A percentile compares a stretch with the other conserved stretches of the same genome.
Evolutionary conservation across 2,329 filamentous ascomycete genomes (phyloP).

Genomic region (Aaosphaeria pasadenensis): DNA sequence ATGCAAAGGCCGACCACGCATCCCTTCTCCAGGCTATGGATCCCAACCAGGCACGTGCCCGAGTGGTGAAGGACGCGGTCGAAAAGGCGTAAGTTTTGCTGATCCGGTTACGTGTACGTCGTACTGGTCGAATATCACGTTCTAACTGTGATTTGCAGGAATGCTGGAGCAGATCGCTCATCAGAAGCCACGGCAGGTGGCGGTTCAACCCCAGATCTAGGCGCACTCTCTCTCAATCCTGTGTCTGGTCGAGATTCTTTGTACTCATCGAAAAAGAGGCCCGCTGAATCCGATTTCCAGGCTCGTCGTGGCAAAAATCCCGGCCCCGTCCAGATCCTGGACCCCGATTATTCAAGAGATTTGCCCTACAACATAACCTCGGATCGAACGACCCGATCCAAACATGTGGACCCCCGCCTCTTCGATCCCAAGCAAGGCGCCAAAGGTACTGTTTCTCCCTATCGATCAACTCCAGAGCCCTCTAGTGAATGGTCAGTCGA

Average conservation of each 20-base stretch:
- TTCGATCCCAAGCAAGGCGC: conserved; percentile 17
- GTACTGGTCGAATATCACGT: conserved; percentile 1
- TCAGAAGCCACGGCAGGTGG: conserved; percentile 25
- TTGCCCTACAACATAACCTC: conserved; percentile 12
- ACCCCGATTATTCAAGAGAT: conserved; percentile 24
- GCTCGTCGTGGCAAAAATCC: conserved; percentile 20
- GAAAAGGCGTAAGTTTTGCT: conserved; percentile 21
- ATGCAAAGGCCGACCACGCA: conserved; percentile 26
- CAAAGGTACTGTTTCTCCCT: conserved; percentile 12
- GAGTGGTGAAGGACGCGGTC: conserved; percentile 17
- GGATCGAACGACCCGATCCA: conserved; percentile 13
- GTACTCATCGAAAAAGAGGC: conserved; percentile 23
- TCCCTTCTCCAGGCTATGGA: conserved; percentile 15
- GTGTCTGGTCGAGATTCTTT: conserved; percentile 18
- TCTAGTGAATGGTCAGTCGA: conserved; percentile 22
- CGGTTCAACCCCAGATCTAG: conserved; percentile 28
- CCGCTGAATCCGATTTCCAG: conserved; percentile 23
- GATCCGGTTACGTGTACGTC: conserved; percentile 3
- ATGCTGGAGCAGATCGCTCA: conserved; percentile 14
- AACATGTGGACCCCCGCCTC: conserved; percentile 11
- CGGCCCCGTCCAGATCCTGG: conserved; percentile 20
- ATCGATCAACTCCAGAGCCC: conserved; percentile 19
- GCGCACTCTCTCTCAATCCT: conserved; percentile 21
- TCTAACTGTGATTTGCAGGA: conserved; percentile 12
- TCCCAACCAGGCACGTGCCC: conserved; percentile 16